phyloP scores from a whole-genome alignment of 495 filamentous ascomycete genomes.

The Neurospora pannonica region DNA sequence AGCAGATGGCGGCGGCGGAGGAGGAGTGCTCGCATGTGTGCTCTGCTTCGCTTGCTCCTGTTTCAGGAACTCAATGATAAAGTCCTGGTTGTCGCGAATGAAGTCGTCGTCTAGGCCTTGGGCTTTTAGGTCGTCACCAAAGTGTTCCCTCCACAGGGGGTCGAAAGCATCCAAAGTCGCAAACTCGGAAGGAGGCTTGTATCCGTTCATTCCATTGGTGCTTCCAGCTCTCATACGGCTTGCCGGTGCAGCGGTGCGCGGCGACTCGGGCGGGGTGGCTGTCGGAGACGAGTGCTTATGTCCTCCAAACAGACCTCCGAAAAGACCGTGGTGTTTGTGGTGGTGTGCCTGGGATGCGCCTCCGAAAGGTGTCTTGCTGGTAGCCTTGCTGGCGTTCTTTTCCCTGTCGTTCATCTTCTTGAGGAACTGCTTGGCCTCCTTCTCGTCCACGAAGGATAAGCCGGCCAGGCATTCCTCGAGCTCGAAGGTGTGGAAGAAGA shows the following conservation, averaged over 20 bases:
- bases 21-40: conserved; percentile 40
- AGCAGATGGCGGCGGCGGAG: conserved; percentile 44
- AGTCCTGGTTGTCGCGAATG: conserved; percentile 85
- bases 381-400: conserved; percentile 85
- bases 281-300: conserved; percentile 59
- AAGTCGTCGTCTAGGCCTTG: conserved; percentile 93
- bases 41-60: conserved; percentile 57
- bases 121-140: conserved; percentile 64
- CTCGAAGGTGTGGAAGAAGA: conserved; percentile 96
- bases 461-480: conserved; percentile 83
- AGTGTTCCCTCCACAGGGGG: conserved; percentile 71
- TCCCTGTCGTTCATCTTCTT: conserved; percentile 93
- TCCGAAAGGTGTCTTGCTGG: conserved; percentile 66
- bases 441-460: conserved; percentile 88
- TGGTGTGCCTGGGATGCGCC: conserved; percentile 37
- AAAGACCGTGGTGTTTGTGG: conserved; percentile 36
- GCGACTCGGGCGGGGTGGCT: conserved; percentile 38
- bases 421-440: conserved; percentile 87
- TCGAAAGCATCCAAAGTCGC: conserved; percentile 72
- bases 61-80: conserved; percentile 85
- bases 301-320: conserved; percentile 60
- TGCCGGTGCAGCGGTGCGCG: conserved; percentile 37
- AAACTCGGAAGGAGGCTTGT: conserved; percentile 38
- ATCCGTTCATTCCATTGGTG: conserved; percentile 25
- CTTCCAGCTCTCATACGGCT: conserved; percentile 40